Percentiles rank a stretch among this genome's conserved stretches.
Evolutionary conservation across 164 flowering plant genomes (phyloP).

Genomic region (Dillenia turbinata): DNA sequence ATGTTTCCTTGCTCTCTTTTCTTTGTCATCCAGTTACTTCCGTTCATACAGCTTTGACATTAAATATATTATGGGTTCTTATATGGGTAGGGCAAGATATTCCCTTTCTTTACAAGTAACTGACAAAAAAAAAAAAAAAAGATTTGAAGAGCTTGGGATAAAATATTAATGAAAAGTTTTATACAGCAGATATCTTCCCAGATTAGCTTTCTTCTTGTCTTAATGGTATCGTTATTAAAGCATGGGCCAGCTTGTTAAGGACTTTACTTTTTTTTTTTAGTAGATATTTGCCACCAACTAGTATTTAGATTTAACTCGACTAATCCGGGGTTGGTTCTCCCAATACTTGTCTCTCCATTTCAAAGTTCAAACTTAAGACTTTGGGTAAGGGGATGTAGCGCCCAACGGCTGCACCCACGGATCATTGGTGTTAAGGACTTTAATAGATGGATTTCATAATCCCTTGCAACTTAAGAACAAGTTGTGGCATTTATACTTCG

Average conservation of each 20-base stretch:
- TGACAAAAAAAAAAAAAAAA: neutral
- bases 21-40: conserved; percentile 3
- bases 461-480: neutral
- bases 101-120: neutral
- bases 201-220: neutral
- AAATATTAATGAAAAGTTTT: neutral
- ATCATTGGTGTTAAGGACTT: neutral
- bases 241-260: neutral
- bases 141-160: neutral
- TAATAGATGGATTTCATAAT: neutral
- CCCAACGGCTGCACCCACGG: no score
- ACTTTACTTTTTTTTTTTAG: no score
- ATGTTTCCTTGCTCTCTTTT: no score
- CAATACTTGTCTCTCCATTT: no score
- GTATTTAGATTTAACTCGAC: no score
- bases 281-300: no score
- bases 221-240: neutral
- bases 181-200: conserved; percentile 4
- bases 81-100: conserved; percentile 1
- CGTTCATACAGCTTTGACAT: conserved; percentile 8
- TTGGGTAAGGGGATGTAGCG: no score
- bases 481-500: neutral
- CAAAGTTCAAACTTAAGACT: no score
- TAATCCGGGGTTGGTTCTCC: no score
- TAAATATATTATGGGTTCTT: neutral